Conservation (phyloP, 2,329 filamentous ascomycete species). For the Nothophaeocryptopus gaeumannii region DNA sequence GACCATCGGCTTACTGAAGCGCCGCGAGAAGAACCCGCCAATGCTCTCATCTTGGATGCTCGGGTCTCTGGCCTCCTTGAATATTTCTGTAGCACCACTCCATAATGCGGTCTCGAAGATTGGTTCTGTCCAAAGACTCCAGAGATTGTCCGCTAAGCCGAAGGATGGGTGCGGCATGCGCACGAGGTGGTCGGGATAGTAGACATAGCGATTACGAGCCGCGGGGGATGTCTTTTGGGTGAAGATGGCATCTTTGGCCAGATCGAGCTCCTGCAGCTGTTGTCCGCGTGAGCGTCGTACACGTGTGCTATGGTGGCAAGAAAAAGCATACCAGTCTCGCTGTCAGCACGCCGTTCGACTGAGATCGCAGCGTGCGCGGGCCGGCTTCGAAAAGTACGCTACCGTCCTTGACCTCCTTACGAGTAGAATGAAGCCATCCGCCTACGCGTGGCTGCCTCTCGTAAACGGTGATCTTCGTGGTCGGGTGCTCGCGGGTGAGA, state of each 20-base stretch:
- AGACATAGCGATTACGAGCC: conserved; percentile 71
- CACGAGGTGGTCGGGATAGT: conserved; percentile 81
- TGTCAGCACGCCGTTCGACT: conserved; percentile 61
- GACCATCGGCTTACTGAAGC: conserved; percentile 55
- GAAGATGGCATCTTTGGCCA: conserved; percentile 57
- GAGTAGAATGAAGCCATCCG: conserved; percentile 76
- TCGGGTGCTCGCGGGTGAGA: conserved; percentile 65
- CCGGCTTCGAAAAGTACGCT: conserved; percentile 78
- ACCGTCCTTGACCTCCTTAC: conserved; percentile 59
- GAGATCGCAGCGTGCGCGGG: conserved; percentile 69
- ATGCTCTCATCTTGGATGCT: conserved; percentile 65
- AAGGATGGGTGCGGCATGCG: conserved; percentile 53
- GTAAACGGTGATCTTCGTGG: conserved; percentile 73
- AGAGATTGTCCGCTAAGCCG: conserved; percentile 28
- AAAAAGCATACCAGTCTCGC: conserved; percentile 63
- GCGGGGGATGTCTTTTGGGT: conserved; percentile 52
- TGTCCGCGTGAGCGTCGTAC: conserved; percentile 5
- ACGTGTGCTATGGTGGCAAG: too few species aligned
- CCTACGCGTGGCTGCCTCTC: conserved; percentile 69
- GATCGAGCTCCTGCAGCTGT: conserved; percentile 57
- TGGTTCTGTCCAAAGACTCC: conserved; percentile 48
- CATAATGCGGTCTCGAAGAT: conserved; percentile 51
- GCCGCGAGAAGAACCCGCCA: conserved; percentile 61
- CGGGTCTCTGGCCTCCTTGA: conserved; percentile 29
- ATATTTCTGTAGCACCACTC: conserved; percentile 37